Conservation (phyloP, 805 yeast genomes). For the Kockiozyma suomiensis region DNA sequence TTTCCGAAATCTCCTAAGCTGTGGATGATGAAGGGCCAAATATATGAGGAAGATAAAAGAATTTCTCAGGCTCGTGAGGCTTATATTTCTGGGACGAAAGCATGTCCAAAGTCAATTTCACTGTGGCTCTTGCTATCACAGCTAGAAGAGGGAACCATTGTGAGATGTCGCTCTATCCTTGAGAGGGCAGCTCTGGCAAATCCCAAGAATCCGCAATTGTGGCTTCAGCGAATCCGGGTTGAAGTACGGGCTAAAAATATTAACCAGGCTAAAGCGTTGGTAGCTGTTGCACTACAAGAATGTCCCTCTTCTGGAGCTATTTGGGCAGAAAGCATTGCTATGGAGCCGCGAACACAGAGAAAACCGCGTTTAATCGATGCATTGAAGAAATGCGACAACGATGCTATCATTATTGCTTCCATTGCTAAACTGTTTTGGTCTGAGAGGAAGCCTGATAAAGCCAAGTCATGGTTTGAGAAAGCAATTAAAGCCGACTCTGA, state of each 20-base stretch:
- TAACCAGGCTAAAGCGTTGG: slow-evolving; percentile 55
- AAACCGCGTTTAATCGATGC: slow-evolving; percentile 71
- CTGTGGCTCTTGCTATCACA: slow-evolving; percentile 61
- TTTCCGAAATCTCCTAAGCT: slow-evolving; percentile 58
- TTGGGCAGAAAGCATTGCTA: slow-evolving; percentile 64
- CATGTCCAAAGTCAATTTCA: slow-evolving; percentile 48
- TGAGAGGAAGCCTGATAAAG: slow-evolving; percentile 63
- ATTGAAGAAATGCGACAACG: slow-evolving; percentile 62
- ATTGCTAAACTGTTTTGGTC: slow-evolving; percentile 71
- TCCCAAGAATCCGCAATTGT: slow-evolving; percentile 55
- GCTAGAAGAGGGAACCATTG: slow-evolving; percentile 51
- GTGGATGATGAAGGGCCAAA: slow-evolving; percentile 65
- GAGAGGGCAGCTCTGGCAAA: slow-evolving; percentile 65
- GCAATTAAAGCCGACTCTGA: slow-evolving; percentile 57
- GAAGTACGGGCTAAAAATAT: slow-evolving; percentile 57
- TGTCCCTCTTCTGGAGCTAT: slow-evolving; percentile 61
- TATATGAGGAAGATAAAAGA: slow-evolving; percentile 45
- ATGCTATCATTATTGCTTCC: slow-evolving; percentile 58
- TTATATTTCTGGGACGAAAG: slow-evolving; percentile 53
- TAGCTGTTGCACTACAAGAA: slow-evolving; percentile 60
- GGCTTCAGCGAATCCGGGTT: slow-evolving; percentile 59
- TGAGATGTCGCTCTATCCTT: slow-evolving; percentile 69
- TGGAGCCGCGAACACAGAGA: slow-evolving; percentile 51
- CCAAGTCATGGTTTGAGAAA: slow-evolving; percentile 72
- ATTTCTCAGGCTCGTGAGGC: slow-evolving; percentile 51